Percentiles rank a stretch among this genome's conserved stretches.
These are phyloP conservation scores for Aspergillus incahuasiensis DNA, from an alignment of 495 filamentous ascomycete species.

Conservation along the genomic window DNA sequence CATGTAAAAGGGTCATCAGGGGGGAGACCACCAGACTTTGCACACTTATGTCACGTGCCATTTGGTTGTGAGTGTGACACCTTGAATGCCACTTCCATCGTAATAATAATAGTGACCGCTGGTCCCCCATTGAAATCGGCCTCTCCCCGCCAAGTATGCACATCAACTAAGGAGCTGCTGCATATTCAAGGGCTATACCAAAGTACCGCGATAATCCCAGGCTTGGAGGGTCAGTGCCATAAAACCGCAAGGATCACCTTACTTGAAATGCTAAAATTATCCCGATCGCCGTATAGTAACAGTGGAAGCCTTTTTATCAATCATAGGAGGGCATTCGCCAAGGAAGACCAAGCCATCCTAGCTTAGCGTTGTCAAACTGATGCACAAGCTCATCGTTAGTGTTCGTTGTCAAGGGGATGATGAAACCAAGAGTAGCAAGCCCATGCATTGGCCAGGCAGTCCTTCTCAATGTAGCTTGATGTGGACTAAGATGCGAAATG, in stretches of 20 bases:
- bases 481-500: background rate
- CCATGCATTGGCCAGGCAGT: background rate
- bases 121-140: no score
- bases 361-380: background rate
- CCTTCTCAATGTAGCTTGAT: background rate
- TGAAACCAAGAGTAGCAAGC: background rate
- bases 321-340: conserved; percentile 11
- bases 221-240: background rate
- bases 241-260: conserved; percentile 11
- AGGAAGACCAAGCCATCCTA: conserved; percentile 2
- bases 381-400: background rate
- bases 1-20: no score
- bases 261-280: background rate
- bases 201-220: background rate
- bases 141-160: no score
- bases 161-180: background rate
- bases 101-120: background rate
- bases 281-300: background rate
- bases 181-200: no score
- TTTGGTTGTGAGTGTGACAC: no score
- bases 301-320: conserved; percentile 2
- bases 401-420: conserved; percentile 12
- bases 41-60: no score
- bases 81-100: no score
- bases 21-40: no score